Evolutionary conservation across 306 rosid species (phyloP), one percentile per base, ranked within the genome.

Genomic region (Quercus bicolor): DNA sequence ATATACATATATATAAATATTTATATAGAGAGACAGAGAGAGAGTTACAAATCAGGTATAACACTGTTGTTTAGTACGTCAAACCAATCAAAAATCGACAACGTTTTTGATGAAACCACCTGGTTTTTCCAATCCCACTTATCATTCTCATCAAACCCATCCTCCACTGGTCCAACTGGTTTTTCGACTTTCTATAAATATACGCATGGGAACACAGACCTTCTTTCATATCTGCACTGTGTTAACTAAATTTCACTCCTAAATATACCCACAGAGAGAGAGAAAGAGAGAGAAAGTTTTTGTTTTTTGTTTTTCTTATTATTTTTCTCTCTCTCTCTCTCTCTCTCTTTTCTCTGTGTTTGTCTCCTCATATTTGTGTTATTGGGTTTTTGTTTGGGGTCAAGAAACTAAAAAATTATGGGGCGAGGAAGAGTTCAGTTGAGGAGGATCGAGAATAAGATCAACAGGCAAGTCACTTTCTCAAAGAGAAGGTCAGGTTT

Each of bases 371-470:
- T 40, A 13, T 48, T 48, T 48, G 14, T 48, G 53, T 10, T 48
- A 48, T 12, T 48, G 53, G 53, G 53, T 48, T 48, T 48, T 3
- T 48, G 16, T 60, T 5, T 26, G 66, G 13, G 24, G 66, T 12
- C 7, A 23, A 62, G 71, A 65, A 8, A 8, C 8, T 33, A 21
- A 33, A 31, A 43, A 33, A 65, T 31, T 33, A 89, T 94, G 98
- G 97, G 97, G 31, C 82, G 98, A 48, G 98, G 98, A 76, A 87
- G 90, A 74, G 97, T 94, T 79, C 89, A 91, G 82, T 61, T 94
- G 92, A 94, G 90, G 91, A 89, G 97, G 79, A 94, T 94, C 57
- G 98, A 94, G 87, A 94, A 94, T 90, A 92, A 92, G 86, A 89
- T 94, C 84, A 92, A 91, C 12, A 85, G 97, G 53, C 98, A 94